These are phyloP conservation scores for Lactarius trivialis DNA, from an alignment of 768 basidiomycete genomes.

Conservation along the genomic window DNA sequence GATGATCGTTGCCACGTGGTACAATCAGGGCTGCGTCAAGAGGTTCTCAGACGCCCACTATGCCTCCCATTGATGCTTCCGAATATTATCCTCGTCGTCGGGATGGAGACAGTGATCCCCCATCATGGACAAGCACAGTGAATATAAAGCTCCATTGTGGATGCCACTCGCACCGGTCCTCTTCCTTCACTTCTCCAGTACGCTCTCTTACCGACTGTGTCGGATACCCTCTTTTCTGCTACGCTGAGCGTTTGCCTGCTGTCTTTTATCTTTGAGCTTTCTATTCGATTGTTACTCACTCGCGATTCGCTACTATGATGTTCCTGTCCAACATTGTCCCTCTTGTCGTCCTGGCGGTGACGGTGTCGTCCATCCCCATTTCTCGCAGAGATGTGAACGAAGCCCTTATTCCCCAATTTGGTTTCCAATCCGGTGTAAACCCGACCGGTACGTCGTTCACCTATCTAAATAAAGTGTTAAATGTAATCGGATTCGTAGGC, in stretches of 20 bases:
- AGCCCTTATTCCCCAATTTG: constrained; percentile 42
- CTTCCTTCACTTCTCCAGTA: constrained; percentile 2
- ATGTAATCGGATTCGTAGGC: constrained; percentile 28
- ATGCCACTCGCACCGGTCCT: not conserved
- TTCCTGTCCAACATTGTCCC: constrained; percentile 5
- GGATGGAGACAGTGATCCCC: not conserved
- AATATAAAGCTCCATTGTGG: not conserved
- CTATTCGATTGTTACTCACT: not conserved
- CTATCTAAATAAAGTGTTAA: not conserved
- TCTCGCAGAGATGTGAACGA: constrained; percentile 11
- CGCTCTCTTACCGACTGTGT: constrained; percentile 16
- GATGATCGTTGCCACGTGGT: too few relatives aligned
- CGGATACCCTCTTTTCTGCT: constrained; percentile 10
- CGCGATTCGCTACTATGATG: constrained; percentile 13
- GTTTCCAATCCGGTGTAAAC: constrained; percentile 48
- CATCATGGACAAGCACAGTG: not conserved
- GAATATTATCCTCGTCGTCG: not conserved
- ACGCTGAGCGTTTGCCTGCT: constrained; percentile 7
- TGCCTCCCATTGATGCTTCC: not conserved
- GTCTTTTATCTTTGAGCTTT: not conserved
- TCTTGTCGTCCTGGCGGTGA: not conserved
- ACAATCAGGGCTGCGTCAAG: too few relatives aligned
- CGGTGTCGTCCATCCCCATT: constrained; percentile 12
- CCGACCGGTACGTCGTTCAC: constrained; percentile 43
- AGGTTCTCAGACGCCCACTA: not conserved